phyloP scores from a whole-genome alignment of 2,329 filamentous ascomycete genomes.

The Endocalyx cinctus region DNA sequence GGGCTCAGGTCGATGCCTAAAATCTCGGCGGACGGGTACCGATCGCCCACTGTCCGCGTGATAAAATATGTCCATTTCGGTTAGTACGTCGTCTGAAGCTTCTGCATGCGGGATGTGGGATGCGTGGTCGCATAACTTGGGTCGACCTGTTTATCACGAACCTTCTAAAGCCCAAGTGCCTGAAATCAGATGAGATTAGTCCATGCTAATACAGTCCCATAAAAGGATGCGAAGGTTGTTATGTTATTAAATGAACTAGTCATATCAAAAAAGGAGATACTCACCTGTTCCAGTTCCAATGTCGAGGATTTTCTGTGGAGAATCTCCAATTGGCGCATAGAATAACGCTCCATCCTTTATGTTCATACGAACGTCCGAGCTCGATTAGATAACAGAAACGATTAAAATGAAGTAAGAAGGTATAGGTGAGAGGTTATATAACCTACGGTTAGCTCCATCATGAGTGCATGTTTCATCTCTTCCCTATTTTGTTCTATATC shows the following conservation, averaged over 20 bases:
- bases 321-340: conserved; percentile 13
- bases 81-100: too few relatives aligned
- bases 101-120: too few relatives aligned
- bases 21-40: conserved; percentile 14
- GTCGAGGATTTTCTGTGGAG: conserved; percentile 16
- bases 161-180: conserved; percentile 52
- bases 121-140: too few relatives aligned
- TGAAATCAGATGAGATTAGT: too few relatives aligned
- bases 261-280: too few relatives aligned
- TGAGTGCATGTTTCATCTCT: conserved; percentile 33
- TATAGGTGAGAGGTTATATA: background rate
- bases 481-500: conserved; percentile 35
- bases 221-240: conserved; percentile 41
- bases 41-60: conserved; percentile 10
- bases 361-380: too few relatives aligned
- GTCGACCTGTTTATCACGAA: too few relatives aligned
- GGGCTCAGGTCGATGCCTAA: conserved; percentile 19
- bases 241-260: too few relatives aligned
- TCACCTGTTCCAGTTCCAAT: conserved; percentile 36
- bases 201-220: conserved; percentile 20
- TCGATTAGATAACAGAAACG: too few relatives aligned
- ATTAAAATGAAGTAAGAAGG: background rate
- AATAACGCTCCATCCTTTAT: conserved; percentile 9
- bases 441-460: conserved; percentile 28
- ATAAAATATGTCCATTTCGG: too few relatives aligned